phyloP scores from a whole-genome alignment of 208 protist species.

The Acanthamoeba divionensis region DNA sequence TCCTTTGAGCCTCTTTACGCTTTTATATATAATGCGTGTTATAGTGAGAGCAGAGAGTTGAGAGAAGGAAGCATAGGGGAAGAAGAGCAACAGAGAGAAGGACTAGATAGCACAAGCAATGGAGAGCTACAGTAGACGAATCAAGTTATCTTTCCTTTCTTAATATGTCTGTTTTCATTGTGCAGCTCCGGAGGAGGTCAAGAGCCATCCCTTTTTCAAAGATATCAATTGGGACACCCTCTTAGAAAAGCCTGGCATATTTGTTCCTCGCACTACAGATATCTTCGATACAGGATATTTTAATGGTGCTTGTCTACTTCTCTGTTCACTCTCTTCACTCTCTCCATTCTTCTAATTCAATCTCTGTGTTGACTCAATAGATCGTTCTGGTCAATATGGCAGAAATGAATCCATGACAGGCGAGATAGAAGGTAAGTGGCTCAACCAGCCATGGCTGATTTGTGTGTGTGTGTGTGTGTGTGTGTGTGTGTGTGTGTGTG shows the following conservation, averaged over 20 bases:
- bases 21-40: too few relatives aligned
- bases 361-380: too few relatives aligned
- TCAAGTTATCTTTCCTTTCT: background rate
- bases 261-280: constrained; percentile 68
- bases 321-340: background rate
- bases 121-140: background rate
- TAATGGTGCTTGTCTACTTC: background rate
- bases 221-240: constrained; percentile 74
- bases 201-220: constrained; percentile 74
- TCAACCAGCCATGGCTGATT: background rate
- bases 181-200: constrained; percentile 67
- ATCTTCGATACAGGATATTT: constrained; percentile 69
- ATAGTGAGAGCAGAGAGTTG: too few relatives aligned
- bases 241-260: constrained; percentile 52
- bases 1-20: background rate
- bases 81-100: too few relatives aligned
- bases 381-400: too few relatives aligned
- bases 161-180: background rate
- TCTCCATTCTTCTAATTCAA: background rate
- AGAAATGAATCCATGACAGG: background rate
- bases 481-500: background rate
- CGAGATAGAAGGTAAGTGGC: background rate
- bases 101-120: too few relatives aligned
- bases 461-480: background rate
- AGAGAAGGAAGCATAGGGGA: too few relatives aligned